Evolutionary conservation across 306 rosid genomes (phyloP), one percentile per base, ranked within the genome.

Genomic region (Prinsepia uniflora): DNA sequence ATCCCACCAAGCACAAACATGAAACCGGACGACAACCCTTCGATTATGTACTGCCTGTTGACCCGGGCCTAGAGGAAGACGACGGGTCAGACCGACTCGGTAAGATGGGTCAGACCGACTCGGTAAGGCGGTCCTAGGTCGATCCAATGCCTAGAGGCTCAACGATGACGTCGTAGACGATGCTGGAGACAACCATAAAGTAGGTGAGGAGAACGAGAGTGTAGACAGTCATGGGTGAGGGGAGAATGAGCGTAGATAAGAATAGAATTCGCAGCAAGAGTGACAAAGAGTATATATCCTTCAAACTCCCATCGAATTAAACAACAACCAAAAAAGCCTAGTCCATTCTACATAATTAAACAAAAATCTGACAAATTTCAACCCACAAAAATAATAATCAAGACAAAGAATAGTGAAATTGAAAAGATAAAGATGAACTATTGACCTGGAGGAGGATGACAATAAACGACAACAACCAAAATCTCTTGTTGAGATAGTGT

Each of bases 121-220:
- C 99, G n/a, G 96, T 91, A 55, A 24, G 61, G 1, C 81, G 97
- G 71, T 95, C 99, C 77, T 95, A 96, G 13, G 72, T 73, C 12
- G 97, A 95, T 8, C 97, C 99, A 70, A 91, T 95, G 44, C 99
- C 96, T 0, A 96, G 97, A 15, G 99, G 97, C 81, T 95, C 97
- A 0, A 91, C 96, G 81, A 95, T 95, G 69, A 95, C 86, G 79
- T 95, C 97, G 79, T 95, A 95, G 69, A 95, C 86, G 74, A 95
- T 79, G 47, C 99, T 97, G 19, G 99, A 95, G 64, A 95, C 91
- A 42, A 95, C 96, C 91, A 95, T 87, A 89, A 91, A 95, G 85
- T 95, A 89, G 70, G 99, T 91, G 75, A 91, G 90, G 71, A 91
- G 99, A 76, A 89, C 86, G 12, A 95, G 82, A 53, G 91, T 81